phyloP scores from a whole-genome alignment of 1,139 yeast species.

The Suhomyces terraborum region DNA sequence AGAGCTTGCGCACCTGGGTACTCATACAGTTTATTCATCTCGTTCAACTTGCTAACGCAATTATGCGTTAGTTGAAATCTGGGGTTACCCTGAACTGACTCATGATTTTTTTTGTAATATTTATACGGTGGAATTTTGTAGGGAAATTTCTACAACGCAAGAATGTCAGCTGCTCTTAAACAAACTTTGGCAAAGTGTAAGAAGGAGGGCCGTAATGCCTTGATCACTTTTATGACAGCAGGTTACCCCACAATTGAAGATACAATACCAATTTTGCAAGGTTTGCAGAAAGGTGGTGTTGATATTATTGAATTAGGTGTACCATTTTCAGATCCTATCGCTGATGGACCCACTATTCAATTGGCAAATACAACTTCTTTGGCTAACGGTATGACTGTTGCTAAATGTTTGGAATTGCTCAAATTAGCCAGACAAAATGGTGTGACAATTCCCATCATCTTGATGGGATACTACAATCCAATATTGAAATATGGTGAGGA shows the following conservation, averaged over 20 bases:
- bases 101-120: slow-evolving; percentile 16
- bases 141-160: neutral
- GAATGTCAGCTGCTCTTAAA: slow-evolving; percentile 68
- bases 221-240: slow-evolving; percentile 91
- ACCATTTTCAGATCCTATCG: slow-evolving; percentile 98
- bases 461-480: slow-evolving; percentile 99
- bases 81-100: slow-evolving; percentile 40
- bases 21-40: too few relatives aligned
- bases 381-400: slow-evolving; percentile 76
- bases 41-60: too few relatives aligned
- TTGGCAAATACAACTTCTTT: slow-evolving; percentile 78
- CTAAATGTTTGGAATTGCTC: slow-evolving; percentile 68
- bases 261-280: slow-evolving; percentile 81
- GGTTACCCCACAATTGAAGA: slow-evolving; percentile 89
- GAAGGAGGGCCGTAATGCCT: slow-evolving; percentile 77
- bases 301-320: slow-evolving; percentile 93
- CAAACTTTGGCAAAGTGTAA: slow-evolving; percentile 73
- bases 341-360: slow-evolving; percentile 97
- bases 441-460: slow-evolving; percentile 80
- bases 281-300: slow-evolving; percentile 93
- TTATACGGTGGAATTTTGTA: neutral
- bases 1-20: neutral
- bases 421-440: slow-evolving; percentile 77
- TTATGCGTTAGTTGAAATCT: neutral
- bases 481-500: slow-evolving; percentile 88